phyloP scores from a whole-genome alignment of 345 rosid species.

The Eucalyptus erythrocorys region DNA sequence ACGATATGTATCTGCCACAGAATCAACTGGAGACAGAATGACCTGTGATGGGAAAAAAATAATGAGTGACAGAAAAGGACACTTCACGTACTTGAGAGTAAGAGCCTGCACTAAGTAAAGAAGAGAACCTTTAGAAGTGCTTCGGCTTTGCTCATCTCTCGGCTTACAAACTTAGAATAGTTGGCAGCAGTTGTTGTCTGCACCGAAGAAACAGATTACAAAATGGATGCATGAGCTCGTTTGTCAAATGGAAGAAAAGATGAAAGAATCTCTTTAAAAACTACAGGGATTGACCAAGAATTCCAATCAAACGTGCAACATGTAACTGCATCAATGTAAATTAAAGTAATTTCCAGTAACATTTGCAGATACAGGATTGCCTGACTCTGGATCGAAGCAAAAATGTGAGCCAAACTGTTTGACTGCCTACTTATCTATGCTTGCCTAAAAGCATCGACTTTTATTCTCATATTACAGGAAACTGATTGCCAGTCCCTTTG shows the following conservation, averaged over 20 bases:
- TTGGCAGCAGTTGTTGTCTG: constrained; percentile 84
- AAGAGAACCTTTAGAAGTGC: constrained; percentile 78
- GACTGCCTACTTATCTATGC: background rate
- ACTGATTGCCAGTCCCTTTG: background rate
- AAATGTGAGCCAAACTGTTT: background rate
- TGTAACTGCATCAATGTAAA: background rate
- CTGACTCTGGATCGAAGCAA: background rate
- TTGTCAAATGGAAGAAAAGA: background rate
- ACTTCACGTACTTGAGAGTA: background rate
- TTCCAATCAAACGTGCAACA: background rate
- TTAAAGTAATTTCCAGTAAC: background rate
- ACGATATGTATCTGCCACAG: constrained; percentile 92
- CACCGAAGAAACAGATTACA: background rate
- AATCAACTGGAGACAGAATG: constrained; percentile 89
- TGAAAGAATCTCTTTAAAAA: background rate
- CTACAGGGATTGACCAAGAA: background rate
- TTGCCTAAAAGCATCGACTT: background rate
- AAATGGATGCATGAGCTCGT: background rate
- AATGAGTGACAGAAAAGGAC: background rate
- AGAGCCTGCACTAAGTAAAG: background rate
- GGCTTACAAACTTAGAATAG: constrained; percentile 90
- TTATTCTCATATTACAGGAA: background rate
- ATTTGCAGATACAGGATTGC: background rate
- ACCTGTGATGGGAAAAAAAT: constrained; percentile 31
- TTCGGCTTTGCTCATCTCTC: constrained; percentile 99